Evolutionary conservation across 108 stramenopile species (phyloP), one percentile per base, ranked within the genome.

Genomic region (Fragilaria crotonensis): DNA sequence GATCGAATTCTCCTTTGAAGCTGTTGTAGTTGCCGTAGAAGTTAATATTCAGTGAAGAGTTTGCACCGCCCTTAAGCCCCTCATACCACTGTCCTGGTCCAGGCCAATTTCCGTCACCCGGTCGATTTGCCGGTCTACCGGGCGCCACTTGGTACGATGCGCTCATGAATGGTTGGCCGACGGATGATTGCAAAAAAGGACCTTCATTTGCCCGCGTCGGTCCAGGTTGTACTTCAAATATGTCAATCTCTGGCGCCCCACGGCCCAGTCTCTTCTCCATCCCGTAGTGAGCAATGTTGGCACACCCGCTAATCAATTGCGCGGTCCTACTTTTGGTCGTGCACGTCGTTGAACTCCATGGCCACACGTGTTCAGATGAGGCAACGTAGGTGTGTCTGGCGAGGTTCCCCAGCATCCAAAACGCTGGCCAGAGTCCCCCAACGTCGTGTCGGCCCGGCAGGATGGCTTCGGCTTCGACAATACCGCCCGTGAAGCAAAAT

Each of bases 231-330:
- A 89, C 95, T 62, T 98, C 97, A 54, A 97, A 89, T 45, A 98
- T 78, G 63, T 96, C 96, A 52, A 98, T 96, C 68, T 98, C 98
- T n/a, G 98, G 95, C 25, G 98, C 93, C 9, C 98, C 98, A 9
- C 98, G 78, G 23, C 98, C 98, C 1, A 78, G 62, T 51, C 76
- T 78, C 3, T 61, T 46, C 20, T 77, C 48, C 64, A 99, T 36
- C 14, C 94, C 96, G 63, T 79, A 99, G 64, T 99, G 98, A 25
- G 73, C 75, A 30, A 81, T 78, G 9, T 77, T 65, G 30, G 75
- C 61, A 64, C 98, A 99, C 0, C 73, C 98, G 25, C 71, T 83
- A 18, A 91, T 60, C 20, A 68, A 41, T 62, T 94, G 93, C 0
- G 84, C 67, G 27, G 71, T 48, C 4, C 64, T 49, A n/a, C 70